Conservation (phyloP, 129 eudicot genomes). For the Tagetes patula region DNA sequence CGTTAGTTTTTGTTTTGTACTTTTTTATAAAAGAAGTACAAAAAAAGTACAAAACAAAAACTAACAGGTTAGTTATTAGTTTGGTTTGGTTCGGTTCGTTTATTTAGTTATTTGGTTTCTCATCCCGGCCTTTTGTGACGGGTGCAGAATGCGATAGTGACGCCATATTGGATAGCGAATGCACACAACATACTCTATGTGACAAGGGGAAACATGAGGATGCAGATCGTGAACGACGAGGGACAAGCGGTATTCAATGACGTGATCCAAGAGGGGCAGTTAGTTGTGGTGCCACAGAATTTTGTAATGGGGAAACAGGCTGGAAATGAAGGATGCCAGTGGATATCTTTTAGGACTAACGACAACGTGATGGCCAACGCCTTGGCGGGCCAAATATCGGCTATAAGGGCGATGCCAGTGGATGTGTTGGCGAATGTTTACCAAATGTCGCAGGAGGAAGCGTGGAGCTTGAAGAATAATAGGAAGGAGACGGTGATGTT, state of each 20-base stretch:
- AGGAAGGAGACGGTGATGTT: constrained; percentile 46
- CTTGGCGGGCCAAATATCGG: constrained; percentile 62
- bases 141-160: constrained; percentile 63
- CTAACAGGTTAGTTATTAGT: no score
- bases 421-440: constrained; percentile 44
- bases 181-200: constrained; percentile 53
- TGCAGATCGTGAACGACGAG: constrained; percentile 64
- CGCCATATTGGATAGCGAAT: constrained; percentile 78
- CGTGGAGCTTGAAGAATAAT: constrained; percentile 47
- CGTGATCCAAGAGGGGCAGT: constrained; percentile 47
- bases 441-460: constrained; percentile 56
- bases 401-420: constrained; percentile 47
- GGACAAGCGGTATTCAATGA: constrained; percentile 62
- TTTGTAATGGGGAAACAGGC: constrained; percentile 70
- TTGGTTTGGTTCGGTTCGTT: background rate
- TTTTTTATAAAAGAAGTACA: no score
- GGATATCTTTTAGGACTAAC: constrained; percentile 75
- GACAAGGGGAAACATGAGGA: constrained; percentile 48
- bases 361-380: constrained; percentile 71
- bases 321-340: constrained; percentile 55
- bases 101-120: no score
- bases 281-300: constrained; percentile 69
- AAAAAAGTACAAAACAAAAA: no score
- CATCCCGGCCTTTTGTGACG: background rate
- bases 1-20: no score